Percentiles rank a stretch among this genome's conserved stretches.
These are phyloP conservation scores for Fusarium sp. DNA, from an alignment of 2,329 filamentous ascomycete genomes.

Conservation along the genomic window DNA sequence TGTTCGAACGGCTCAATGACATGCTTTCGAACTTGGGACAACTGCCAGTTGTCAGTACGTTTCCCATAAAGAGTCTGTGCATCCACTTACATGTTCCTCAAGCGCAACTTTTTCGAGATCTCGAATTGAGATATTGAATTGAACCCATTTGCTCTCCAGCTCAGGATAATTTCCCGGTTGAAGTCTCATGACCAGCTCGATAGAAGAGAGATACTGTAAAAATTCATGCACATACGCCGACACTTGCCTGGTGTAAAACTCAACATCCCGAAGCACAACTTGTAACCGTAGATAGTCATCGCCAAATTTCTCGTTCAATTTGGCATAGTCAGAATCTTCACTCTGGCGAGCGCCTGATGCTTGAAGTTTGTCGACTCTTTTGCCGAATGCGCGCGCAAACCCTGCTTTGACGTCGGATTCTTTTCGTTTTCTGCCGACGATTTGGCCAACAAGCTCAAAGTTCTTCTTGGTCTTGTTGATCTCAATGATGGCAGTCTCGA, in stretches of 20 bases:
- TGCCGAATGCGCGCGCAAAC: conserved; percentile 89
- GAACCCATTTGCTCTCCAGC: conserved; percentile 93
- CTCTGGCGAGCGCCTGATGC: conserved; percentile 72
- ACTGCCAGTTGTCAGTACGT: conserved; percentile 54
- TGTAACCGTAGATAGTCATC: conserved; percentile 94
- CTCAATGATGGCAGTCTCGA: conserved; percentile 80
- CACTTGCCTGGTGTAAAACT: conserved; percentile 89
- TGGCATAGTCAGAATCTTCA: conserved; percentile 86
- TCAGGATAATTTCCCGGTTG: conserved; percentile 83
- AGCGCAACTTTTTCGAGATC: conserved; percentile 88
- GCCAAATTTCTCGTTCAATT: conserved; percentile 87
- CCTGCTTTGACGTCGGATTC: conserved; percentile 90
- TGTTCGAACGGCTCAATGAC: conserved; percentile 88
- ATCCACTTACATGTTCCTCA: conserved; percentile 81
- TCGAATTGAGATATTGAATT: conserved; percentile 88
- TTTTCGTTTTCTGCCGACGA: conserved; percentile 87
- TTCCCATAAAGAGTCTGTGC: background rate
- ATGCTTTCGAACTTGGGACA: conserved; percentile 79
- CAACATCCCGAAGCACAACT: conserved; percentile 93
- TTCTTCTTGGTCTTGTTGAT: conserved; percentile 98
- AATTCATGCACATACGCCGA: conserved; percentile 86
- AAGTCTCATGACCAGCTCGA: conserved; percentile 84
- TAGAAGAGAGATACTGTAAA: conserved; percentile 82
- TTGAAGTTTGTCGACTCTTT: conserved; percentile 87
- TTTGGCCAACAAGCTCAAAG: conserved; percentile 91